Conservation (phyloP, 768 basidiomycete genomes). For the Cystobasidium onofrii region DNA sequence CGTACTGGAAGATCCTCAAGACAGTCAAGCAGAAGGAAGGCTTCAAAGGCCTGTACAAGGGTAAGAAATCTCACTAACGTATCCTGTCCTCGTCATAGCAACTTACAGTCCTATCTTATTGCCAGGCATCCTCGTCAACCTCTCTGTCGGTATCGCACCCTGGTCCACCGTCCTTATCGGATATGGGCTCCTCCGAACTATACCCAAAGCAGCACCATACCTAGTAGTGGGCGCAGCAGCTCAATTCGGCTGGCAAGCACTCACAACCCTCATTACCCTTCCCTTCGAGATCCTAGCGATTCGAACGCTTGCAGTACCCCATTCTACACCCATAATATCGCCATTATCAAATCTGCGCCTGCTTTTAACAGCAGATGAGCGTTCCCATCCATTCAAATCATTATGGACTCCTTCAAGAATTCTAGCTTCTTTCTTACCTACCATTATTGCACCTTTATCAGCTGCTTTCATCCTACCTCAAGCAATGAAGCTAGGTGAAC, state of each 20-base stretch:
- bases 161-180: conserved; percentile 15
- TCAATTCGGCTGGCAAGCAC: conserved; percentile 26
- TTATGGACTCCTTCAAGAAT: conserved; percentile 22
- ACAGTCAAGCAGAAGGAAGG: conserved; percentile 26
- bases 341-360: conserved; percentile 19
- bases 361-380: conserved; percentile 20
- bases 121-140: conserved; percentile 7
- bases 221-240: conserved; percentile 1
- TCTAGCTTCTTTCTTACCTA: conserved; percentile 22
- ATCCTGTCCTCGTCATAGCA: too few species aligned
- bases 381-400: conserved; percentile 3
- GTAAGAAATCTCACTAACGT: neutral
- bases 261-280: conserved; percentile 11
- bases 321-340: conserved; percentile 7
- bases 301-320: conserved; percentile 8
- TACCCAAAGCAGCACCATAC: conserved; percentile 7
- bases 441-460: conserved; percentile 16
- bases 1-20: conserved; percentile 21
- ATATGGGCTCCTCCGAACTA: conserved; percentile 13
- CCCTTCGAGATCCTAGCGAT: conserved; percentile 26
- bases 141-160: conserved; percentile 23
- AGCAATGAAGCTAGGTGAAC: conserved; percentile 1
- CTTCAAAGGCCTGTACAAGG: conserved; percentile 19
- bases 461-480: conserved; percentile 3
- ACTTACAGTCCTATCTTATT: too few species aligned